Conservation (phyloP, 208 protist species). For the Perkinsela sp. region DNA sequence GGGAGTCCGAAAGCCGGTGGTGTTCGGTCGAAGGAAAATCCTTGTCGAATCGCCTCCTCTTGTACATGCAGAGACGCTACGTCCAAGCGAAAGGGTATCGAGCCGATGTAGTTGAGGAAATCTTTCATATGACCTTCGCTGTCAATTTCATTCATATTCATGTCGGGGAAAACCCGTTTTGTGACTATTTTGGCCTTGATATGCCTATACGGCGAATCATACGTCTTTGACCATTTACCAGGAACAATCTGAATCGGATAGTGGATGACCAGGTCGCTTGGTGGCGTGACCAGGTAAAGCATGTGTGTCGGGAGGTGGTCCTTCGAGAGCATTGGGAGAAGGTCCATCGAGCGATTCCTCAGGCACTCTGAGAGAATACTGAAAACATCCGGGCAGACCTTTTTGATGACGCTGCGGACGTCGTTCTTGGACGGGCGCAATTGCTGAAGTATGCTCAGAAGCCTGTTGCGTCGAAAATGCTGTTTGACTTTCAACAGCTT, state of each 20-base stretch:
- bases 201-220: not conserved
- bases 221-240: not conserved
- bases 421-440: not conserved
- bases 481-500: not conserved
- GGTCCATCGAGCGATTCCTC: not conserved
- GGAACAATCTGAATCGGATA: not conserved
- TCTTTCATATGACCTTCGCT: not conserved
- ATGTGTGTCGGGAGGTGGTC: not conserved
- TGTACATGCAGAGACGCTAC: not conserved
- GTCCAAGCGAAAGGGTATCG: not conserved
- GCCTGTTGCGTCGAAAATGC: not conserved
- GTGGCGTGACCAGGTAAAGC: not conserved
- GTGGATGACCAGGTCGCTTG: not conserved
- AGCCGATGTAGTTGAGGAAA: not conserved
- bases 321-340: not conserved
- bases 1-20: not conserved
- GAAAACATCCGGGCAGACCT: not conserved
- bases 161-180: too few relatives aligned
- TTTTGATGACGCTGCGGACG: not conserved
- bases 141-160: not conserved
- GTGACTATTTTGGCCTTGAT: not conserved
- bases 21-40: not conserved
- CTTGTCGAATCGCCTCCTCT: not conserved
- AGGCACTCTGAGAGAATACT: not conserved
- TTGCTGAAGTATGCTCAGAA: not conserved